Percentiles rank a stretch among this genome's conserved stretches.
phyloP scores from a whole-genome alignment of 768 basidiomycete genomes.

The Cyclocybe cylindracea region DNA sequence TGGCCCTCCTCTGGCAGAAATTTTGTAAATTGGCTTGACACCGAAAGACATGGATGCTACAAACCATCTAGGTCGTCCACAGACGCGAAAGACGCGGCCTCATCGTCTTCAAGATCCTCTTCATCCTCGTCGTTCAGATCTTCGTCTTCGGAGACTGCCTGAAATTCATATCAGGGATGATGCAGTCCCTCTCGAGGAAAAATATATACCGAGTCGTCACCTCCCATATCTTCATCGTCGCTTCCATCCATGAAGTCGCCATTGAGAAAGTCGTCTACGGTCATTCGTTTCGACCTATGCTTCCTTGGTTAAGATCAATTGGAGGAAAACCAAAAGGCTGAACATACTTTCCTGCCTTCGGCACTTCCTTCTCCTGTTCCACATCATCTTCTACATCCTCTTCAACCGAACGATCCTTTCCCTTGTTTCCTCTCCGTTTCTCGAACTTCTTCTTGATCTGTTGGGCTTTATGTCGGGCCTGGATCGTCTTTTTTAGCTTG shows the following conservation, averaged over 20 bases:
- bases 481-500: slow-evolving; percentile 84
- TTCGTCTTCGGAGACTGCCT: slow-evolving; percentile 10
- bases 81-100: slow-evolving; percentile 71
- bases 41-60: slow-evolving; percentile 3
- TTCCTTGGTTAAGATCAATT: neutral
- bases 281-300: slow-evolving; percentile 51
- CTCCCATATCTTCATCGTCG: slow-evolving; percentile 44
- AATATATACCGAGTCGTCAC: slow-evolving; percentile 22
- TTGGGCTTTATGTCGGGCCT: slow-evolving; percentile 80
- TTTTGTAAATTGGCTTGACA: neutral
- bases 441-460: slow-evolving; percentile 72
- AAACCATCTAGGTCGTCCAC: slow-evolving; percentile 71
- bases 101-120: slow-evolving; percentile 46
- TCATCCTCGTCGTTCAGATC: slow-evolving; percentile 17
- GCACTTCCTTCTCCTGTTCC: slow-evolving; percentile 28
- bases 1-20: slow-evolving; percentile 61
- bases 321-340: neutral
- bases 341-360: slow-evolving; percentile 13
- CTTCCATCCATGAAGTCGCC: slow-evolving; percentile 72
- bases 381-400: slow-evolving; percentile 38
- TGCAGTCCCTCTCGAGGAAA: neutral
- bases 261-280: slow-evolving; percentile 76
- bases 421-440: slow-evolving; percentile 51
- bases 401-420: slow-evolving; percentile 33
- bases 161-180: neutral